Conservation (phyloP, 805 yeast species). For the Lipomyces oligophaga region DNA sequence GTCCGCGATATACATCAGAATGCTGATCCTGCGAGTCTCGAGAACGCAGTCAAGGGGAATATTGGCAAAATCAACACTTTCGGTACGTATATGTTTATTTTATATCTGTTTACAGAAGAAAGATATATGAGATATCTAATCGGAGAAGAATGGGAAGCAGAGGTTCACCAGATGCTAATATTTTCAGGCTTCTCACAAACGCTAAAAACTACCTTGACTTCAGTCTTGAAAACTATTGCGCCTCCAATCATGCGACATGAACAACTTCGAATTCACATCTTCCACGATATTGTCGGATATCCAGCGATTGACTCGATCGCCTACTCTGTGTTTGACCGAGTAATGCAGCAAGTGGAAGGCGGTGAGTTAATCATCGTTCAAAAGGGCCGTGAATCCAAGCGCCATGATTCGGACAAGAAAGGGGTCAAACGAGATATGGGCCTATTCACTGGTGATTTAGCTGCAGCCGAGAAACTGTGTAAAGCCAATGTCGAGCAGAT, state of each 20-base stretch:
- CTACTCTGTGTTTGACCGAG: conserved; percentile 47
- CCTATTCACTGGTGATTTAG: conserved; percentile 67
- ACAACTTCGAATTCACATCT: conserved; percentile 43
- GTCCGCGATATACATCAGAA: conserved; percentile 40
- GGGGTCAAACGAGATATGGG: conserved; percentile 50
- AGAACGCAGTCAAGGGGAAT: conserved; percentile 31
- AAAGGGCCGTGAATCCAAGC: conserved; percentile 42
- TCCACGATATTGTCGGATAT: conserved; percentile 46
- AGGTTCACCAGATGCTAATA: conserved; percentile 24
- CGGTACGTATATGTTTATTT: conserved; percentile 7
- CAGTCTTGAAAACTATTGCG: conserved; percentile 43
- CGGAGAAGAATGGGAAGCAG: too few relatives aligned
- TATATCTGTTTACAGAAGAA: conserved; percentile 1
- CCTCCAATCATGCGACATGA: conserved; percentile 46
- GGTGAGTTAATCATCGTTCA: conserved; percentile 54
- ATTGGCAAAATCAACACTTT: conserved; percentile 18
- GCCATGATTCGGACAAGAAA: conserved; percentile 37
- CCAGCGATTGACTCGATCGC: conserved; percentile 49
- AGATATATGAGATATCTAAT: conserved; percentile 21
- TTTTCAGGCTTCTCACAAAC: conserved; percentile 29
- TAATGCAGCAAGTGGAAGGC: conserved; percentile 69
- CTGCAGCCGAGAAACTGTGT: conserved; percentile 85
- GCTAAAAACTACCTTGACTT: conserved; percentile 37
- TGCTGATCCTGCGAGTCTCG: conserved; percentile 31
- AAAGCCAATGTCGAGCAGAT: conserved; percentile 67